phyloP scores from a whole-genome alignment of 106 monocot species.

The Platanthera zijinensis region DNA sequence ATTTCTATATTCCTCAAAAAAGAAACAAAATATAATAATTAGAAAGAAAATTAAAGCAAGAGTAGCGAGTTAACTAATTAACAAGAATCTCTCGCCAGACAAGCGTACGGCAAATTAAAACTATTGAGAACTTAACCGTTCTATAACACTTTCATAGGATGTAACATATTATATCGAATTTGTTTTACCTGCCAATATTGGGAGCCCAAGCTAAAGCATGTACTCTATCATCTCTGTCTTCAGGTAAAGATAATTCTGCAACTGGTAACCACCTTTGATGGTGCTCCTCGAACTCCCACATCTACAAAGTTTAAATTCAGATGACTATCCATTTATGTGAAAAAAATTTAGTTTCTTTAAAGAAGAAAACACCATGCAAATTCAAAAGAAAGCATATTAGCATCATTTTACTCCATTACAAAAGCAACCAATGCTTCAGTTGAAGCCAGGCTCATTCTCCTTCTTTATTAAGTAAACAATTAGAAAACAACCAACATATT shows the following conservation, averaged over 20 bases:
- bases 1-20: too few relatives aligned
- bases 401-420: background rate
- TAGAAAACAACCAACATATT: background rate
- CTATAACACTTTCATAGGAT: background rate
- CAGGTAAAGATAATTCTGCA: slow-evolving; percentile 77
- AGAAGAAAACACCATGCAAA: background rate
- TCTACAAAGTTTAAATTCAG: slow-evolving; percentile 26
- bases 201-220: slow-evolving; percentile 93
- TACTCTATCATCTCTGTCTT: slow-evolving; percentile 60
- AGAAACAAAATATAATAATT: too few relatives aligned
- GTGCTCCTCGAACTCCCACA: slow-evolving; percentile 93
- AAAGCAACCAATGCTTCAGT: background rate
- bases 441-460: background rate
- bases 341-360: background rate
- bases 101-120: too few relatives aligned
- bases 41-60: too few relatives aligned
- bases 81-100: too few relatives aligned
- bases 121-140: too few relatives aligned
- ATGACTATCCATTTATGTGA: background rate
- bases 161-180: background rate
- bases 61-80: too few relatives aligned
- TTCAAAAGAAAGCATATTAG: background rate
- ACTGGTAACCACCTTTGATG: slow-evolving; percentile 83
- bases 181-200: slow-evolving; percentile 79
- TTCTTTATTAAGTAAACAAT: background rate